A percentile compares a stretch with the other conserved stretches of the same genome.
Conservation (phyloP, 1,284 basidiomycete species). For the Wallemia mellicola region DNA sequence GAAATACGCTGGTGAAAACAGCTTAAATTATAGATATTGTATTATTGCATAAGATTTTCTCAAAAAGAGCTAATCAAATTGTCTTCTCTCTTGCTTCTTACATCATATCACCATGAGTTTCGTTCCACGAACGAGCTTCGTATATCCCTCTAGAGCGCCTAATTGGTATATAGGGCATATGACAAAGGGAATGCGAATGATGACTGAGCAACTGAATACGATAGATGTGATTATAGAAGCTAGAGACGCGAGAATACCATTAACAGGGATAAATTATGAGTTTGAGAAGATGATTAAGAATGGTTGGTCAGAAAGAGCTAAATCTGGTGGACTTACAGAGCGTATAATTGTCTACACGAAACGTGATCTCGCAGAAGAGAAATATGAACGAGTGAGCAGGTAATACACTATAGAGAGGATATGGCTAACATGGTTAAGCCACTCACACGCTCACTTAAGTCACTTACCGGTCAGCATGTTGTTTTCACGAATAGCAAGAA, state of each 20-base stretch:
- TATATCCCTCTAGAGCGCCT: conserved; percentile 24
- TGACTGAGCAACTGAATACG: conserved; percentile 42
- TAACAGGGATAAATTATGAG: conserved; percentile 72
- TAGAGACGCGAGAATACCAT: conserved; percentile 64
- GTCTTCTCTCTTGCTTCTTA: background rate
- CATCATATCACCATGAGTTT: conserved; percentile 10
- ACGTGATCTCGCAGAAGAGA: conserved; percentile 56
- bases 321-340: conserved; percentile 27
- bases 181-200: conserved; percentile 50
- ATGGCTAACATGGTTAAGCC: conserved; percentile 12
- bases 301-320: conserved; percentile 10
- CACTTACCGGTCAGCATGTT: conserved; percentile 18
- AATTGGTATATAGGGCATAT: conserved; percentile 97
- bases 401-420: background rate
- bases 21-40: too few relatives aligned
- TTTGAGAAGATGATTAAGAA: conserved; percentile 30
- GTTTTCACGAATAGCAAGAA: conserved; percentile 22
- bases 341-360: conserved; percentile 80
- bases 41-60: background rate
- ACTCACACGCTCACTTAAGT: conserved; percentile 17
- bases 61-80: too few relatives aligned
- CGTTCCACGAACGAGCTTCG: conserved; percentile 15
- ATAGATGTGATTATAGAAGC: conserved; percentile 84
- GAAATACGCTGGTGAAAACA: background rate
- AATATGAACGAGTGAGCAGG: conserved; percentile 43